These are phyloP conservation scores for Exophiala bonariae DNA, from an alignment of 2,329 filamentous ascomycete species.

Conservation along the genomic window DNA sequence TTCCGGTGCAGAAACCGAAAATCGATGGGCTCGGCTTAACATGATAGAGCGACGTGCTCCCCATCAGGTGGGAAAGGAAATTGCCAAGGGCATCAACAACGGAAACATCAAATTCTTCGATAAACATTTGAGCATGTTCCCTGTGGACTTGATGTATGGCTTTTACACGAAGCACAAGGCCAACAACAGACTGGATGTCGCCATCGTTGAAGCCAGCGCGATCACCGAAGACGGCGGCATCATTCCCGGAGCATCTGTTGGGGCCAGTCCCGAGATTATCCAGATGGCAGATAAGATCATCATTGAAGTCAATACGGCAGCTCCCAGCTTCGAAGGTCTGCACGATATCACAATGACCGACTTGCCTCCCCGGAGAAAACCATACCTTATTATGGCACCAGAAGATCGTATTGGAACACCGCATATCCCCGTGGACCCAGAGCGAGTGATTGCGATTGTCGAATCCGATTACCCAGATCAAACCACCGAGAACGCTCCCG, in stretches of 20 bases:
- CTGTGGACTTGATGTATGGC: conserved; percentile 72
- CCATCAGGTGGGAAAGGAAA: conserved; percentile 87
- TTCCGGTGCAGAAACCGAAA: conserved; percentile 85
- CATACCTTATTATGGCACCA: conserved; percentile 73
- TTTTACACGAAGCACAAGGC: conserved; percentile 81
- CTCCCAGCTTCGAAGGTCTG: conserved; percentile 80
- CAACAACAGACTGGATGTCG: conserved; percentile 74
- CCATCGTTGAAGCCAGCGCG: conserved; percentile 80
- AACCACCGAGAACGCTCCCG: conserved; percentile 72
- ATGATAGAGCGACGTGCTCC: conserved; percentile 86
- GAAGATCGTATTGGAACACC: conserved; percentile 84
- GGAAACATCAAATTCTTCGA: conserved; percentile 90
- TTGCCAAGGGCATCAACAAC: conserved; percentile 86
- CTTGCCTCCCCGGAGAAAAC: conserved; percentile 72
- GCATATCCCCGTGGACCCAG: conserved; percentile 79
- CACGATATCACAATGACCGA: conserved; percentile 93
- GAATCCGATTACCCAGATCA: conserved; percentile 82
- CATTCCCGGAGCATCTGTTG: conserved; percentile 81
- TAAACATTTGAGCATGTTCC: conserved; percentile 93
- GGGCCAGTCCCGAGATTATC: conserved; percentile 79
- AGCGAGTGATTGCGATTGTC: conserved; percentile 80
- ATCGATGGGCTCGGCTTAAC: conserved; percentile 82
- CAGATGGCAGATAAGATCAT: conserved; percentile 94
- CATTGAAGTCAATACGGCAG: conserved; percentile 86
- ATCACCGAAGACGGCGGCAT: conserved; percentile 89